A percentile compares a stretch with the other conserved stretches of the same genome.
These are phyloP conservation scores for Ambrosia trifida DNA, from an alignment of 129 eudicot genomes.

Conservation along the genomic window DNA sequence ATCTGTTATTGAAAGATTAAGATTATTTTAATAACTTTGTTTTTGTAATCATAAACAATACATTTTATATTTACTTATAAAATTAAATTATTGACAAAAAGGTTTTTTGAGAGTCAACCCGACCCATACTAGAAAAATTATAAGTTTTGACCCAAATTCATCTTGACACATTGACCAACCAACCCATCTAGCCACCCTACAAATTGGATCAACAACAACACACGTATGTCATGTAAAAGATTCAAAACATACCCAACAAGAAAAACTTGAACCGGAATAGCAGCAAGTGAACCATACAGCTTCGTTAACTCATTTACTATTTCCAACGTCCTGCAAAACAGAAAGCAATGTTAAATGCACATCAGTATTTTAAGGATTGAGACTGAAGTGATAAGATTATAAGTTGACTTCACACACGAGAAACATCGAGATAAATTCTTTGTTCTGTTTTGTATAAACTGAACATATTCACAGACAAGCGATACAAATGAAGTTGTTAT, in stretches of 20 bases:
- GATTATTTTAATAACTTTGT: neutral
- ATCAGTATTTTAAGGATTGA: neutral
- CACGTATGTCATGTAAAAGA: neutral
- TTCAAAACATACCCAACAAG: slow-evolving; percentile 59
- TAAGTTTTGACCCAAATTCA: neutral
- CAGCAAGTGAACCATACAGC: slow-evolving; percentile 58
- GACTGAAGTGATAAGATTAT: neutral
- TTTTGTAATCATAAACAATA: neutral
- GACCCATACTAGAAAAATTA: neutral
- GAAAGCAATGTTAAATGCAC: slow-evolving; percentile 13
- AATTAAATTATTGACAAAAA: neutral
- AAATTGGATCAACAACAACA: slow-evolving; percentile 12
- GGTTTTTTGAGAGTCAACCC: neutral
- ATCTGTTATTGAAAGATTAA: neutral
- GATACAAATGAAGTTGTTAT: neutral
- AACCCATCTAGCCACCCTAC: neutral
- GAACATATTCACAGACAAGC: neutral
- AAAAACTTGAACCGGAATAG: slow-evolving; percentile 72
- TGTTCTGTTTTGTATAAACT: neutral
- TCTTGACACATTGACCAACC: neutral
- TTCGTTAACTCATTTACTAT: slow-evolving; percentile 56
- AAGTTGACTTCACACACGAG: slow-evolving; percentile 7
- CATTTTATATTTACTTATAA: neutral
- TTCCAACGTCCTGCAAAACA: slow-evolving; percentile 62
- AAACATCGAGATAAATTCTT: neutral